phyloP scores from a whole-genome alignment of 495 filamentous ascomycete genomes.

The Penicillium paradoxum region DNA sequence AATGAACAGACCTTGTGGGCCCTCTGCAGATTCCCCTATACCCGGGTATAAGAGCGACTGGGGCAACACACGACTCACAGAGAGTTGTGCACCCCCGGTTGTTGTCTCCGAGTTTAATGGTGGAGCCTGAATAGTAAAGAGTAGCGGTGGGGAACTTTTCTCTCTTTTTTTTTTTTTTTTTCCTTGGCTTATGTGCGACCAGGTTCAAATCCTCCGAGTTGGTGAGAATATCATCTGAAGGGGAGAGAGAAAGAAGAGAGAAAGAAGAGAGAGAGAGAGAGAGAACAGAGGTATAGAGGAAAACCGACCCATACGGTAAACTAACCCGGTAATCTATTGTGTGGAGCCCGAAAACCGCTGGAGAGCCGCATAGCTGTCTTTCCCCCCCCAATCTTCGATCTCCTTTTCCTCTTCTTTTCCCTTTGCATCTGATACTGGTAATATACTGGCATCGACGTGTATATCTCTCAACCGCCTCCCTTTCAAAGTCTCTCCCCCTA shows the following conservation, averaged over 20 bases:
- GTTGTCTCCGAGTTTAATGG: constrained; percentile 16
- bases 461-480: no score
- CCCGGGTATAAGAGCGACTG: constrained; percentile 9
- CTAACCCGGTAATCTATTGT: background rate
- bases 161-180: constrained; percentile 1
- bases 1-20: constrained; percentile 5
- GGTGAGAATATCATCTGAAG: background rate
- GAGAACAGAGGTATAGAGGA: no score
- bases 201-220: constrained; percentile 7
- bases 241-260: background rate
- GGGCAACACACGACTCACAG: background rate
- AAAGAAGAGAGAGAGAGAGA: background rate
- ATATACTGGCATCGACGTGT: background rate
- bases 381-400: background rate
- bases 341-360: background rate
- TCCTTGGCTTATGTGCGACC: constrained; percentile 10
- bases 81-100: constrained; percentile 10
- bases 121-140: constrained; percentile 12
- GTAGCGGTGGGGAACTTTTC: constrained; percentile 3
- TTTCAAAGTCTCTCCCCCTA: background rate
- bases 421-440: constrained; percentile 2
- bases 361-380: constrained; percentile 1
- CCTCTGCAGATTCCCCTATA: constrained; percentile 22
- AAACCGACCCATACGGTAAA: background rate
- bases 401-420: background rate